Base-by-base conservation (phyloP, 2,329 filamentous ascomycete species). In the Alternaria panax region DNA sequence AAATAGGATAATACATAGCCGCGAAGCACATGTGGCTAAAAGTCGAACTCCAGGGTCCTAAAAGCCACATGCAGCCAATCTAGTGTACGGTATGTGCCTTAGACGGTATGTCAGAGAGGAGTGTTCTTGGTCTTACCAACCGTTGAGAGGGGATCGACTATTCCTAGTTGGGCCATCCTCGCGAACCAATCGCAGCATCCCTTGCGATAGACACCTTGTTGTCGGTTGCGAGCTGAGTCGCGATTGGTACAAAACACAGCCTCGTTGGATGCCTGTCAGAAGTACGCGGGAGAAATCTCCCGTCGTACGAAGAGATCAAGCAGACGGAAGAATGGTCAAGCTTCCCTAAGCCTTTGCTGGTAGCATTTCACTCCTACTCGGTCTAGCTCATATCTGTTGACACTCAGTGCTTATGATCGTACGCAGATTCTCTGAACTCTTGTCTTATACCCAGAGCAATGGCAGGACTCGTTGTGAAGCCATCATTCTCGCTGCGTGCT, bases 141-240 rank as follows among this genome's bases (percentile, higher is more conserved):
- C 8, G 40, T 36, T 54, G 11, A 12, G 36, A 4, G 18, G 28
- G n/a, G 16, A 32, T 6, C 43, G 25, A 55, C 62, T 54, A 59
- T 59, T 27, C 66, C 59, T 62, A 62, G 24, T 65, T 57, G 24
- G 55, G 64, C 18, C 27, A 58, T 32, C 63, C 54, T 43, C 30
- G 62, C 65, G 66, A 36, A 28, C 66, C 68, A 69, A 70, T 70
- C 61, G 61, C 55, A 66, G 41, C 42, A n/a, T 16, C 16, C 2
- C 12, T 28, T 8, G 22, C 45, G 20, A 24, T 38, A 22, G 24
- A n/a, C 8, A 14, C 43, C 25, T 38, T 25, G 40, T 32, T 24
- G 25, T 30, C 38, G n/a, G 28, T 28, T 9, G 25, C 22, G 24
- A 24, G 38, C 27, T 7, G 24, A 18, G 40, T 28, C 50, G 51